Percentiles rank a stretch among this genome's conserved stretches.
phyloP scores from a whole-genome alignment of 1,284 basidiomycete species.

The Tylopilus sp. region DNA sequence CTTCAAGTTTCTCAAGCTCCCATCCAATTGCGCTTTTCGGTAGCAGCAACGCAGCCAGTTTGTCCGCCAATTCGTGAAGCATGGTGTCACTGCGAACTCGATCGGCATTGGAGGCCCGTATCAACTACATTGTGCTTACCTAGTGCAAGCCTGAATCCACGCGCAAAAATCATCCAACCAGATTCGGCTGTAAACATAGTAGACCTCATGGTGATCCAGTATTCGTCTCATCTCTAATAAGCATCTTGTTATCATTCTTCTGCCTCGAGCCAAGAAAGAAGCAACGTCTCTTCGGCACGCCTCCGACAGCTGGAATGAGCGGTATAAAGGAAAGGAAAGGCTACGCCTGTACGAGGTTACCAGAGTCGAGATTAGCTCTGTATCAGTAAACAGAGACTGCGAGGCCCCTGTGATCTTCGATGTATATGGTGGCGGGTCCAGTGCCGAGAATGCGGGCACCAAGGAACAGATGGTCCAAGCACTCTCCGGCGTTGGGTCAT shows the following conservation, averaged over 20 bases:
- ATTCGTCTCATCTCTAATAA: conserved; percentile 65
- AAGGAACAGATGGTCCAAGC: conserved; percentile 73
- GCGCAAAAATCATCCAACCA: conserved; percentile 78
- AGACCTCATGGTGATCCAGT: conserved; percentile 73
- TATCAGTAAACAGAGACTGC: conserved; percentile 37
- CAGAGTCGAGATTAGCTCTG: conserved; percentile 49
- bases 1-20: conserved; percentile 64
- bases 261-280: conserved; percentile 52
- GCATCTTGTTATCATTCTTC: conserved; percentile 54
- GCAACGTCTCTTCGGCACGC: conserved; percentile 61
- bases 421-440: conserved; percentile 60
- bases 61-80: conserved; percentile 44
- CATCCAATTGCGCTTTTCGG: conserved; percentile 58
- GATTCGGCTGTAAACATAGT: conserved; percentile 76
- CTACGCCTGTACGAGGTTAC: conserved; percentile 64
- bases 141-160: conserved; percentile 62
- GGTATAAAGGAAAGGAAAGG: conserved; percentile 69
- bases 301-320: conserved; percentile 68
- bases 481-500: conserved; percentile 75
- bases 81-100: conserved; percentile 48
- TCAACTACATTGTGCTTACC: conserved; percentile 37
- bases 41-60: conserved; percentile 40
- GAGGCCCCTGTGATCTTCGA: conserved; percentile 11
- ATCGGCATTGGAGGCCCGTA: conserved; percentile 1
- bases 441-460: conserved; percentile 68